Evolutionary conservation across 257 asterid species (phyloP), one percentile per base, ranked within the genome.

Genomic region (Cynanchum wilfordii): DNA sequence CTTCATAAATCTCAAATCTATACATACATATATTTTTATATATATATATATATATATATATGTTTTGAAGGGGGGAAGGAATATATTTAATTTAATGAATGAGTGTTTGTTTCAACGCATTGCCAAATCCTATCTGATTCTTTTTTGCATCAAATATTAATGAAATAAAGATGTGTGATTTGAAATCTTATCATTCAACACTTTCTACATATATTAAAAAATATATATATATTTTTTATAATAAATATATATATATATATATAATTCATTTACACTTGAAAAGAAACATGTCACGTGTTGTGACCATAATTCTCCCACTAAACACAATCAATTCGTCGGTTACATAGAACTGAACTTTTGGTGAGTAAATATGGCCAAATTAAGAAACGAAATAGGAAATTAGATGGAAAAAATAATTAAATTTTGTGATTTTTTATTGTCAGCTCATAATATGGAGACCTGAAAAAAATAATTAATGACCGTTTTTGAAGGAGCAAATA

Each of bases 401-500:
- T 17, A 51, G 2, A n/a, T n/a, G n/a, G n/a, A n/a, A n/a, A n/a
- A n/a, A n/a, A n/a, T n/a, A n/a, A n/a, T n/a, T n/a, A n/a, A n/a
- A n/a, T n/a, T n/a, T n/a, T n/a, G n/a, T n/a, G n/a, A n/a, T n/a
- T n/a, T n/a, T 42, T 68, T 12, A 16, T 69, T 51, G 64, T 55
- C 63, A n/a, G 36, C 64, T 36, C 64, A 17, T 5, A 22, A 52
- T 36, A 52, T 30, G 42, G 62, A 51, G 7, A 38, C 0, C 22
- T 55, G 17, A n/a, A 51, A 57, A 68, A 68, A 45, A 38, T 4
- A 38, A 38, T 38, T 50, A 38, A 19, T 69, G 73, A 40, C 60
- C 78, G 63, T 12, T 33, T 24, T 40, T n/a, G 10, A 33, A 47
- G 79, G 68, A 79, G 76, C 66, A 42, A 42, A 64, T 10, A 44